Conservation (phyloP, 1,284 basidiomycete genomes). For the Ustilago trichophora region DNA sequence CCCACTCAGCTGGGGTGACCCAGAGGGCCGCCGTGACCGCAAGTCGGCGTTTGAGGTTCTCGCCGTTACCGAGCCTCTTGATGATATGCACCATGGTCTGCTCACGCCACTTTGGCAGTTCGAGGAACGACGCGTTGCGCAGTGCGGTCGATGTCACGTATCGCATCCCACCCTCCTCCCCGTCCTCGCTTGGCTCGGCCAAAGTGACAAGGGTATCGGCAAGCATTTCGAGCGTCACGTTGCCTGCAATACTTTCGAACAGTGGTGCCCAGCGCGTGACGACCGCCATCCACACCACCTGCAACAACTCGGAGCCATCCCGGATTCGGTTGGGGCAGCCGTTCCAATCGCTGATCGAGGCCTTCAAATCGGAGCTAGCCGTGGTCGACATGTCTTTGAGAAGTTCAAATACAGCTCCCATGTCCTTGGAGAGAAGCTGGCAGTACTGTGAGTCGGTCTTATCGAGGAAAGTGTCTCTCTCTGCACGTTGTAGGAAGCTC, state of each 20-base stretch:
- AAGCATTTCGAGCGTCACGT: constrained; percentile 8
- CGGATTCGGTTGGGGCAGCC: constrained; percentile 8
- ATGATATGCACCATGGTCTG: constrained; percentile 17
- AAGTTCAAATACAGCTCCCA: constrained; percentile 1
- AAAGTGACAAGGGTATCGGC: constrained; percentile 8
- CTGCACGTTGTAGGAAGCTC: constrained; percentile 38
- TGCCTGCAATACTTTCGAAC: constrained; percentile 21
- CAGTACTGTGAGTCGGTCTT: constrained; percentile 20
- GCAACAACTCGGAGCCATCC: constrained; percentile 10
- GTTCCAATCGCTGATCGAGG: constrained; percentile 20
- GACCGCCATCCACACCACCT: constrained; percentile 44
- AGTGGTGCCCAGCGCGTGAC: constrained; percentile 44
- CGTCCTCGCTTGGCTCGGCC: constrained; percentile 2
- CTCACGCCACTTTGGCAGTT: constrained; percentile 41
- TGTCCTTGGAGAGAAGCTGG: constrained; percentile 3
- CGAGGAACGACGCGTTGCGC: constrained; percentile 48
- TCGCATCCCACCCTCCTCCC: constrained; percentile 1
- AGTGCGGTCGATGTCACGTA: constrained; percentile 22
- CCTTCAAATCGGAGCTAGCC: background rate
- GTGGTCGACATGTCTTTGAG: constrained; percentile 1
- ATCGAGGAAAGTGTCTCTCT: constrained; percentile 21
- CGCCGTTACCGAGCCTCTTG: constrained; percentile 1
- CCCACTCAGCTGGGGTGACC: constrained; percentile 28
- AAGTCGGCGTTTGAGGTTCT: constrained; percentile 4
- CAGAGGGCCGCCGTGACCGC: constrained; percentile 18